These are phyloP conservation scores for Dendrobium chrysotoxum DNA, from an alignment of 106 monocot genomes.

Conservation along the genomic window DNA sequence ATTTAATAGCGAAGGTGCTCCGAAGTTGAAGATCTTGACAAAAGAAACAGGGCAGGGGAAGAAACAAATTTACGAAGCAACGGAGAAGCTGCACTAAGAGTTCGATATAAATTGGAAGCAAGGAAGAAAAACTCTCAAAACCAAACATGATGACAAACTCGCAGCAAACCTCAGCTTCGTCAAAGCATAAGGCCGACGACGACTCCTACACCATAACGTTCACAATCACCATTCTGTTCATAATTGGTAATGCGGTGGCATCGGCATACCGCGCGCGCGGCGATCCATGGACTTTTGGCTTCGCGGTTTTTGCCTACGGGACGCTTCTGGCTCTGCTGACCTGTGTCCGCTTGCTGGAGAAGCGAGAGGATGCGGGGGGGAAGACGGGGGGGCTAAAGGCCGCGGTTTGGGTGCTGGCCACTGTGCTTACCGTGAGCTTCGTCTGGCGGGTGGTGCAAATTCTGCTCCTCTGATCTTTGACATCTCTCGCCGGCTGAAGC, in stretches of 20 bases:
- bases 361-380: not conserved
- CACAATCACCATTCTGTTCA: not conserved
- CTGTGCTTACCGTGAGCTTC: conserved; percentile 8
- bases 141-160: no score
- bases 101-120: no score
- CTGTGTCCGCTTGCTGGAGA: conserved; percentile 8
- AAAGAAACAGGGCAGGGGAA: no score
- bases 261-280: not conserved
- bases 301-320: conserved; percentile 1
- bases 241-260: not conserved
- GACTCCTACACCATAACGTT: not conserved
- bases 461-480: not conserved
- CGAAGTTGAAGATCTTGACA: no score
- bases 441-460: not conserved
- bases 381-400: conserved; percentile 4
- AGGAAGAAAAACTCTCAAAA: no score
- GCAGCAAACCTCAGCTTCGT: no score
- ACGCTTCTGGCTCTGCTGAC: not conserved
- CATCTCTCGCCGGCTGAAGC: no score
- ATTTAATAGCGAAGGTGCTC: no score
- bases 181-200: no score
- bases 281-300: conserved; percentile 9
- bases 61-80: no score
- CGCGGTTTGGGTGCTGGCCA: conserved; percentile 15
- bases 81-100: no score